These are phyloP conservation scores for Calonectria pseudoreteaudii DNA, from an alignment of 2,329 filamentous ascomycete species.

Conservation along the genomic window DNA sequence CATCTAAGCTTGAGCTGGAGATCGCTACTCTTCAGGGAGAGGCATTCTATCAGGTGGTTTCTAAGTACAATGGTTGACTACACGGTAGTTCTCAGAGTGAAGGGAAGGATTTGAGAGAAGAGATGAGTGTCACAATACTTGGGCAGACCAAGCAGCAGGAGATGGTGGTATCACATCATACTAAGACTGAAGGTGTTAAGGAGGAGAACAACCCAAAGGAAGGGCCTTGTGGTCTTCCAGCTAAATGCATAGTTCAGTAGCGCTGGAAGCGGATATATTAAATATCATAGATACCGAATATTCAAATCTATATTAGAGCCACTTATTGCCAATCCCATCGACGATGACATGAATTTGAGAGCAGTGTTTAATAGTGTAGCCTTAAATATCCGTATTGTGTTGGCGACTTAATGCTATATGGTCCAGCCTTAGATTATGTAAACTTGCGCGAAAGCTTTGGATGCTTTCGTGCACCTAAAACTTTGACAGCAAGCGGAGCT, in stretches of 20 bases:
- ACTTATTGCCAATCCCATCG: too few species aligned
- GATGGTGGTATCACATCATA: constrained; percentile 26
- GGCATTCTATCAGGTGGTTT: constrained; percentile 81
- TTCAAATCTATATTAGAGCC: too few species aligned
- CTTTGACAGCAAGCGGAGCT: too few species aligned
- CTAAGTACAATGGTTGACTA: constrained; percentile 83
- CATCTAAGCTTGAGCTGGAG: constrained; percentile 78
- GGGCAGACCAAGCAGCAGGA: constrained; percentile 29
- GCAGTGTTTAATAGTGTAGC: too few species aligned
- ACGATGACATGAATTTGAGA: too few species aligned
- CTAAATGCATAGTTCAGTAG: constrained; percentile 75
- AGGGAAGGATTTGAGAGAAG: constrained; percentile 44
- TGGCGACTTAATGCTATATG: too few species aligned
- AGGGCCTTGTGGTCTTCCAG: constrained; percentile 82
- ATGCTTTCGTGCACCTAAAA: too few species aligned
- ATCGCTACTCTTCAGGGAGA: constrained; percentile 87
- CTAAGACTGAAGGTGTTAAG: constrained; percentile 34
- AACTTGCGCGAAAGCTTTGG: too few species aligned
- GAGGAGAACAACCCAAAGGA: constrained; percentile 63
- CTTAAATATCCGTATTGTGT: too few species aligned
- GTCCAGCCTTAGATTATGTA: too few species aligned
- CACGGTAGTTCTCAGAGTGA: constrained; percentile 60
- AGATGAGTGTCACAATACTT: constrained; percentile 30
- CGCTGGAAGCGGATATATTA: too few species aligned
- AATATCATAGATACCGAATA: too few species aligned